A percentile compares a stretch with the other conserved stretches of the same genome.
Evolutionary conservation across 139 green algal genomes (phyloP).

Genomic region (Picochlorum sp.): DNA sequence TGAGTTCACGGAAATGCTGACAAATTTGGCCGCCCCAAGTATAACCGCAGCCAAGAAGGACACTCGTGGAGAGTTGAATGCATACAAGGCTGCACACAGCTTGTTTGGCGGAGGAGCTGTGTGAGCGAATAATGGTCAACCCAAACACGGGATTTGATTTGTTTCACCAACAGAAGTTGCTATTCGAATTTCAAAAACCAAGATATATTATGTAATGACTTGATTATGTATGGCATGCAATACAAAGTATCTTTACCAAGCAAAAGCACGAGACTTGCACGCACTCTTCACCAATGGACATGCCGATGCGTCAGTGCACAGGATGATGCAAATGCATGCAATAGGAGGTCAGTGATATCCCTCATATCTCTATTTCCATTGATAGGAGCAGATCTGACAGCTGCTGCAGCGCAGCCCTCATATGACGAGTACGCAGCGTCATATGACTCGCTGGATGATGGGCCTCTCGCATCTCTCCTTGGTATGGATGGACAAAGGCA

Average conservation of each 20-base stretch:
- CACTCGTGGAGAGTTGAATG: conserved; percentile 19
- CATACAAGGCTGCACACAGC: conserved; percentile 22
- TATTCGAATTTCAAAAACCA: too few relatives aligned
- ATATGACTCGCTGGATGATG: conserved; percentile 60
- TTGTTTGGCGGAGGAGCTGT: neutral
- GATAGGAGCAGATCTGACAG: neutral
- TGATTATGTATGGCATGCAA: too few relatives aligned
- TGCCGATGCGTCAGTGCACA: neutral
- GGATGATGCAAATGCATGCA: too few relatives aligned
- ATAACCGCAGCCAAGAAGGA: neutral
- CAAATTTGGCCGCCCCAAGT: neutral
- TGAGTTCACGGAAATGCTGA: conserved; percentile 70
- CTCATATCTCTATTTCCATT: neutral
- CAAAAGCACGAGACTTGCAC: too few relatives aligned
- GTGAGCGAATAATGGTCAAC: neutral
- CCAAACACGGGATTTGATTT: too few relatives aligned
- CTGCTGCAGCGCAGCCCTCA: neutral
- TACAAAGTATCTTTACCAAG: too few relatives aligned
- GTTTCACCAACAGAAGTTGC: too few relatives aligned
- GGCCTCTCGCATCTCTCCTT: conserved; percentile 30
- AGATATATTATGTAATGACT: too few relatives aligned
- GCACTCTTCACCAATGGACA: too few relatives aligned
- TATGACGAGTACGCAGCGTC: conserved; percentile 16
- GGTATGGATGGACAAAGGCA: conserved; percentile 42
- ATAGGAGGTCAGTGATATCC: too few relatives aligned